phyloP scores from a whole-genome alignment of 768 basidiomycete species.

The Baorangia bicolor region DNA sequence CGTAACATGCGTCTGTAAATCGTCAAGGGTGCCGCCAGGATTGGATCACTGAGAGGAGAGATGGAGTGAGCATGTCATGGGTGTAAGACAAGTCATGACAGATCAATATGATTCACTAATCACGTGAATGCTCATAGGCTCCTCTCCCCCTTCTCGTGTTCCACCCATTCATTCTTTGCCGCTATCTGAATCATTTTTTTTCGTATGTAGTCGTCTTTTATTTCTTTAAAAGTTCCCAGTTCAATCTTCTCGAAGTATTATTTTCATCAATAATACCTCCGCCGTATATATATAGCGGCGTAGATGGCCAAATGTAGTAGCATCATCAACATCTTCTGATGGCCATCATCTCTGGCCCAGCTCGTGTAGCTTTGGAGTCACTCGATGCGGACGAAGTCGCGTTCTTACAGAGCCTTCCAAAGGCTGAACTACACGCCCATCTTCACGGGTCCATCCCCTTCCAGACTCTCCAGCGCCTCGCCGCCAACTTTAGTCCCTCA shows the following conservation, averaged over 20 bases:
- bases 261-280: no score
- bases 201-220: no score
- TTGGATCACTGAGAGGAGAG: not conserved
- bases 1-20: constrained; percentile 5
- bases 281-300: no score
- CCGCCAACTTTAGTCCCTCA: constrained; percentile 36
- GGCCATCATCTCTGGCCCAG: constrained; percentile 25
- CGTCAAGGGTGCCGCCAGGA: not conserved
- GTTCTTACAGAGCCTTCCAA: constrained; percentile 66
- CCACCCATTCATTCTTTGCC: no score
- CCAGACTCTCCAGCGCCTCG: constrained; percentile 58
- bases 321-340: no score
- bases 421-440: constrained; percentile 86
- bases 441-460: constrained; percentile 84
- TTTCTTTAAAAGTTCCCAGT: no score
- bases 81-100: not conserved
- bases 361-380: constrained; percentile 52
- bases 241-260: no score
- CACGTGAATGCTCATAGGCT: no score
- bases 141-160: no score
- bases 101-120: constrained; percentile 7
- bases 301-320: no score
- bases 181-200: no score
- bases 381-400: constrained; percentile 49
- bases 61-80: not conserved